Base-by-base conservation (phyloP, 306 rosid species). In the Potentilla sterilis region DNA sequence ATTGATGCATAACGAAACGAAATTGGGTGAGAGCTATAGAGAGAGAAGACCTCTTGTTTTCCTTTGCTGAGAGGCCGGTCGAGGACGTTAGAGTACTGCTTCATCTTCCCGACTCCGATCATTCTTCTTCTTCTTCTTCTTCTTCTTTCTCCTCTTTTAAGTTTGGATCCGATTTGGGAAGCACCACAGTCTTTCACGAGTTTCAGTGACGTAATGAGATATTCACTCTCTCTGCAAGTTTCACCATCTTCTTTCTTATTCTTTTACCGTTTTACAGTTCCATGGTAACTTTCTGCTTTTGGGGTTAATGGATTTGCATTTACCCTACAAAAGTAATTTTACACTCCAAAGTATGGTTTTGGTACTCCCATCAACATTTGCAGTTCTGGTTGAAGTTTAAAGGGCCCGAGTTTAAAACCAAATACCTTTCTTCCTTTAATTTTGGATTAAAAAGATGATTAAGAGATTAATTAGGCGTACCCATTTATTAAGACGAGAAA, bases 51-150 rank as follows among this genome's bases (percentile, higher is more conserved):
- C 89, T 89, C 94, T 72, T 87, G 91, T 81, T 87, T 89, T 73
- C 89, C 90, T 86, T 85, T 89, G 82, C 81, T 82, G 84, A 95
- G 89, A 72, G 99, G 99, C 76, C 84, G 90, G 70, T 95, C 99
- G 68, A 95, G 97, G 77, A 95, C 97, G 74, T 95, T 95, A n/a
- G 88, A 62, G 81, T 92, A 95, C 79, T 92, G 99, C 87, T 95
- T 95, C 77, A 89, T 81, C 91, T 95, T 95, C 54, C 97, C 97
- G 13, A 80, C 95, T 51, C 99, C 97, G 81, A 95, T 95, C 99
- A 92, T 95, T 67, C 28, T 22, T 47, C 61, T 46, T 44, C 35
- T 14, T 42, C 59, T 72, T 13, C 28, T 28, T n/a, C n/a, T n/a
- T n/a, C n/a, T 28, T 28, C 28, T 28, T 28, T 28, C 24, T n/a